These are phyloP conservation scores for Ploettnerulaceae sp. DNA, from an alignment of 2,329 filamentous ascomycete genomes.

Conservation along the genomic window DNA sequence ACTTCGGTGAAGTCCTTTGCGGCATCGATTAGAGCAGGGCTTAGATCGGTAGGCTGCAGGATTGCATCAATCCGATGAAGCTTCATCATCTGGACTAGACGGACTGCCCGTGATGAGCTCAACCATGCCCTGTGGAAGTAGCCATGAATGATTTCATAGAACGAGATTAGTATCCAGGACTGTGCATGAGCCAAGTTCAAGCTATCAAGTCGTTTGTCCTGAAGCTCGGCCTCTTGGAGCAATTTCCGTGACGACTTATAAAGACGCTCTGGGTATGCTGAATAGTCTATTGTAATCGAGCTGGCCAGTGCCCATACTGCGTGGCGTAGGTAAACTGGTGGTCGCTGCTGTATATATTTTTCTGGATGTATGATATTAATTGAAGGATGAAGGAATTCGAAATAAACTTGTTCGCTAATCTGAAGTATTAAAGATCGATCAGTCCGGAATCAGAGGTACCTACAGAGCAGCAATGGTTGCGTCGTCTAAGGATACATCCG, in stretches of 20 bases:
- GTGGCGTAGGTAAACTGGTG: conserved; percentile 80
- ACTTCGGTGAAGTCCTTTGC: conserved; percentile 86
- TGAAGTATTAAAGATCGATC: not conserved
- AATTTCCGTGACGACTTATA: conserved; percentile 85
- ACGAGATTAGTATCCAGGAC: conserved; percentile 70
- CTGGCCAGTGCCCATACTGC: conserved; percentile 87
- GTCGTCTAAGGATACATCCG: not conserved
- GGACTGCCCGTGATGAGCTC: conserved; percentile 71
- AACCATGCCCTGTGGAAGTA: conserved; percentile 91
- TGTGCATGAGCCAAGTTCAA: conserved; percentile 80
- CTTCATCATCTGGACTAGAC: conserved; percentile 83
- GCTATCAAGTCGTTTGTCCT: conserved; percentile 78
- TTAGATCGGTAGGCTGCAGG: conserved; percentile 63
- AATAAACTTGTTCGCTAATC: conserved; percentile 64
- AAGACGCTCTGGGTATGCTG: conserved; percentile 71
- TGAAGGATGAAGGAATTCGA: conserved; percentile 78
- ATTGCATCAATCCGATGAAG: conserved; percentile 76
- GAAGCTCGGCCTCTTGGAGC: conserved; percentile 80
- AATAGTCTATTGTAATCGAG: conserved; percentile 72
- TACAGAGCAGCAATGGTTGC: not conserved
- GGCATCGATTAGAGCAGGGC: conserved; percentile 65
- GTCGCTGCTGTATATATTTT: conserved; percentile 74
- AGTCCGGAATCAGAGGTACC: not conserved
- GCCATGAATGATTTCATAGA: conserved; percentile 92
- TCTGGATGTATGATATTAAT: conserved; percentile 80